phyloP scores from a whole-genome alignment of 371 early-diverging fungal genomes.

The Mortierella sp. region DNA sequence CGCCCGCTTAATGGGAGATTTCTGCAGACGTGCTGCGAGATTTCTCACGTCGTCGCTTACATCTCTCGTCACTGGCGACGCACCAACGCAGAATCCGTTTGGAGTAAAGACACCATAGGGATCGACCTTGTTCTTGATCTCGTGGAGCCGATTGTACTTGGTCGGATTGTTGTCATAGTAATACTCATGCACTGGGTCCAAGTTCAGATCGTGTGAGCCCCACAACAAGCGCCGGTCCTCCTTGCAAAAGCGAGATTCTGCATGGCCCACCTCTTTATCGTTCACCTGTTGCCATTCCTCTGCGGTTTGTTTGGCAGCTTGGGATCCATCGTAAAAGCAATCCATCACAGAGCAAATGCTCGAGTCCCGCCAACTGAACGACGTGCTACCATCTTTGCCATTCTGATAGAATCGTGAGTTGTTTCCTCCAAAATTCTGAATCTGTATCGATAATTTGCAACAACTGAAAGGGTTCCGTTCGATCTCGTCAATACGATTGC shows the following conservation, averaged over 20 bases:
- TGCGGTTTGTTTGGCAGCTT: neutral
- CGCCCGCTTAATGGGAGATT: too few species aligned
- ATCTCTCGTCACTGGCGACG: too few species aligned
- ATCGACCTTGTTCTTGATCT: conserved; percentile 26
- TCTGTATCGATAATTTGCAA: conserved; percentile 24
- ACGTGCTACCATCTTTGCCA: conserved; percentile 5
- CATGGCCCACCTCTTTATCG: conserved; percentile 15
- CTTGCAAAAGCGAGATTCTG: conserved; percentile 2
- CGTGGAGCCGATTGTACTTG: conserved; percentile 30
- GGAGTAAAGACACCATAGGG: conserved; percentile 40
- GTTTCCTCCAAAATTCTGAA: conserved; percentile 39
- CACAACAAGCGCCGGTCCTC: conserved; percentile 49
- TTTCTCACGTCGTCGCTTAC: too few species aligned
- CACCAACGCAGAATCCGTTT: conserved; percentile 45
- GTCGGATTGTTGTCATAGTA: conserved; percentile 10
- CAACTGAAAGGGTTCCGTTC: neutral
- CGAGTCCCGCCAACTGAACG: conserved; percentile 46
- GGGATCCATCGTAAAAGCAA: conserved; percentile 16
- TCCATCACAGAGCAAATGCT: conserved; percentile 10
- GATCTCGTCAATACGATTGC: conserved; percentile 23
- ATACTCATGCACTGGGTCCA: conserved; percentile 8
- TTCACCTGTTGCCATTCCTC: conserved; percentile 5
- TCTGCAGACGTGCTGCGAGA: too few species aligned
- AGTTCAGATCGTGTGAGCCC: conserved; percentile 42
- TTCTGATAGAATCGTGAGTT: neutral